phyloP scores from a whole-genome alignment of 2,329 filamentous ascomycete genomes.

The Epichloe aotearoae region DNA sequence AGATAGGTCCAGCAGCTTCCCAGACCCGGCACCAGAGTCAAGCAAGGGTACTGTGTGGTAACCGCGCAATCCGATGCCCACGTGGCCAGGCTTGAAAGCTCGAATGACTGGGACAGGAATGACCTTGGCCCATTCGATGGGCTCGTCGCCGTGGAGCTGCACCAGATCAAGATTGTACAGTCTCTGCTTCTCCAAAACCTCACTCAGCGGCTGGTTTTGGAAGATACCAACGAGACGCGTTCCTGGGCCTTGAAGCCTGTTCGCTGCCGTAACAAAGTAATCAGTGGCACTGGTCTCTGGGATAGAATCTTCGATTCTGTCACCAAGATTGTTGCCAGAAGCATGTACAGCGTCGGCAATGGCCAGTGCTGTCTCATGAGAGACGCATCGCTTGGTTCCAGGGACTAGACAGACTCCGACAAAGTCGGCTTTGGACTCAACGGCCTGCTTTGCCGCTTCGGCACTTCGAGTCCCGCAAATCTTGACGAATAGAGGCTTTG shows the following conservation, averaged over 20 bases:
- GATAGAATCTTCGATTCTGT: constrained; percentile 15
- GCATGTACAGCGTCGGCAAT: constrained; percentile 70
- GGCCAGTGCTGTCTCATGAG: constrained; percentile 60
- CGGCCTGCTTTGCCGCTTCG: constrained; percentile 67
- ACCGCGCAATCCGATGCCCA: constrained; percentile 59
- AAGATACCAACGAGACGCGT: constrained; percentile 88
- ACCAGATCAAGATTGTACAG: constrained; percentile 73
- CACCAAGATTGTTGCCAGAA: constrained; percentile 38
- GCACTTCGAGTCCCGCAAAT: constrained; percentile 84
- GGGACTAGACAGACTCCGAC: constrained; percentile 87
- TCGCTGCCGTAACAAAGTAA: constrained; percentile 52
- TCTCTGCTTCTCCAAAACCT: constrained; percentile 67
- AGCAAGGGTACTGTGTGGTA: constrained; percentile 76
- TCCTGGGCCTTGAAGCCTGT: constrained; percentile 38
- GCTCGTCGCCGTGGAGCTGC: constrained; percentile 85
- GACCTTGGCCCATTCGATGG: constrained; percentile 77
- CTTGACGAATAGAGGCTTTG: constrained; percentile 59
- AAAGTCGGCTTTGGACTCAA: constrained; percentile 79
- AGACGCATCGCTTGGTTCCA: constrained; percentile 66
- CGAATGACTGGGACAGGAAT: constrained; percentile 87
- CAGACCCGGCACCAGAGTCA: constrained; percentile 77
- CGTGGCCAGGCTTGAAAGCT: constrained; percentile 65
- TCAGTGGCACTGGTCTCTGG: constrained; percentile 35
- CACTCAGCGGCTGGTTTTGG: constrained; percentile 73
- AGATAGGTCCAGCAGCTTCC: constrained; percentile 59